Evolutionary conservation across 768 basidiomycete genomes (phyloP).

Genomic region (Stropharia rugosoannulata): DNA sequence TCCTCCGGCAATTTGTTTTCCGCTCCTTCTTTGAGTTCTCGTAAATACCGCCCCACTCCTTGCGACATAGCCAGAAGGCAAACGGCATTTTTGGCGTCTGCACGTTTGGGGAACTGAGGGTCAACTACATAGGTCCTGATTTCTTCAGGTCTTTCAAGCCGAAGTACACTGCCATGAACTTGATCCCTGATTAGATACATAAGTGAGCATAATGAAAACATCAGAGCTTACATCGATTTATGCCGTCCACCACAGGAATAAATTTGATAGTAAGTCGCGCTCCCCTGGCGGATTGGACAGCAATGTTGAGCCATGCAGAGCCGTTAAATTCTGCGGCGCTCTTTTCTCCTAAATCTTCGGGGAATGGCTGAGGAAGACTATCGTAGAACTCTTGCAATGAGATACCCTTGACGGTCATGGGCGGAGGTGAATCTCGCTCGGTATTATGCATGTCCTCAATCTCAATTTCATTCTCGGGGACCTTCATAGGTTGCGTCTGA

Average conservation of each 20-base stretch:
- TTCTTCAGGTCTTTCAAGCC: conserved; percentile 51
- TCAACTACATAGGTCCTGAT: conserved; percentile 63
- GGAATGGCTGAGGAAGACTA: conserved; percentile 63
- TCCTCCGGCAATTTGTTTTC: conserved; percentile 46
- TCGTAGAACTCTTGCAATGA: conserved; percentile 62
- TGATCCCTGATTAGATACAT: background rate
- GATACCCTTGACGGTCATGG: conserved; percentile 20
- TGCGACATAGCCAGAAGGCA: conserved; percentile 64
- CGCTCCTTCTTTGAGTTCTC: conserved; percentile 36
- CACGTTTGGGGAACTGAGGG: conserved; percentile 55
- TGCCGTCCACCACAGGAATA: conserved; percentile 38
- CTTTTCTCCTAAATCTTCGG: conserved; percentile 48
- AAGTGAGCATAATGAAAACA: conserved; percentile 3
- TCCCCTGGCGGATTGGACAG: conserved; percentile 52
- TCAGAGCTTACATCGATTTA: conserved; percentile 41
- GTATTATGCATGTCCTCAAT: conserved; percentile 9
- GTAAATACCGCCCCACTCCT: conserved; percentile 58
- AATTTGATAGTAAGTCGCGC: conserved; percentile 42
- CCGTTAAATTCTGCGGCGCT: conserved; percentile 53
- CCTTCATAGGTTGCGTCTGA: conserved; percentile 36
- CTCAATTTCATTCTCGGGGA: conserved; percentile 15
- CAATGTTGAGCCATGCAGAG: conserved; percentile 49
- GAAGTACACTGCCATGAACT: conserved; percentile 68
- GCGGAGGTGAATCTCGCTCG: conserved; percentile 4
- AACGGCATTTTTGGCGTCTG: conserved; percentile 70